phyloP scores from a whole-genome alignment of 495 filamentous ascomycete species.

The Mycothermus thermophilus region DNA sequence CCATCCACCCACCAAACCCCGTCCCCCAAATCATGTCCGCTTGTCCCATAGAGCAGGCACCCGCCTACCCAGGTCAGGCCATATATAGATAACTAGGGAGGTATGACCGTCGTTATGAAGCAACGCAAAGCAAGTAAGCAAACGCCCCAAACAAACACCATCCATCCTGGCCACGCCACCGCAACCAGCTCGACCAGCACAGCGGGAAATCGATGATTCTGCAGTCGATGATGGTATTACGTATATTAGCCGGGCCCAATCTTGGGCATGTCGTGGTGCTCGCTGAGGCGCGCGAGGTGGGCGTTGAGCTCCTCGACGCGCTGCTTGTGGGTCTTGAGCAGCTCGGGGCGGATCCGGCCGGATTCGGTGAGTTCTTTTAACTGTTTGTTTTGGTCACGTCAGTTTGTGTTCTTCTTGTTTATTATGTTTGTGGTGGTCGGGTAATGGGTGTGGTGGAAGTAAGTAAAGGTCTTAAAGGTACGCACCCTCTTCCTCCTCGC shows the following conservation, averaged over 20 bases:
- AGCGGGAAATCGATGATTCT: neutral
- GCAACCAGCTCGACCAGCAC: neutral
- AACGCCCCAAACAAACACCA: too few species aligned
- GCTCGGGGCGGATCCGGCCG: slow-evolving; percentile 41
- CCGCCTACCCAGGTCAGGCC: too few species aligned
- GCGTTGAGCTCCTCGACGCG: slow-evolving; percentile 91
- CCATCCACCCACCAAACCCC: too few species aligned
- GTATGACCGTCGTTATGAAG: too few species aligned
- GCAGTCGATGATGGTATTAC: too few species aligned
- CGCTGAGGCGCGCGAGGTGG: slow-evolving; percentile 78
- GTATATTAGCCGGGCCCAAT: slow-evolving; percentile 60
- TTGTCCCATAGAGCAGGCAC: too few species aligned
- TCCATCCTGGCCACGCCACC: too few species aligned
- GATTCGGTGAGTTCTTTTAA: slow-evolving; percentile 50
- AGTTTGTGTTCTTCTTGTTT: neutral
- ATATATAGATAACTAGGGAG: too few species aligned
- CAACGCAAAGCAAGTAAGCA: too few species aligned
- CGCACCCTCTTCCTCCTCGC: slow-evolving; percentile 62
- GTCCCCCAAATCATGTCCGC: too few species aligned
- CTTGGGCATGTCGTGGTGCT: slow-evolving; percentile 96
- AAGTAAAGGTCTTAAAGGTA: slow-evolving; percentile 8
- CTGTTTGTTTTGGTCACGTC: slow-evolving; percentile 22
- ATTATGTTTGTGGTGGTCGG: neutral
- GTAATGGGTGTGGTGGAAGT: neutral
- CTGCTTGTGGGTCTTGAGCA: slow-evolving; percentile 92